Base-by-base conservation (phyloP, 2,329 filamentous ascomycete species). In the Tolypocladium paradoxum region DNA sequence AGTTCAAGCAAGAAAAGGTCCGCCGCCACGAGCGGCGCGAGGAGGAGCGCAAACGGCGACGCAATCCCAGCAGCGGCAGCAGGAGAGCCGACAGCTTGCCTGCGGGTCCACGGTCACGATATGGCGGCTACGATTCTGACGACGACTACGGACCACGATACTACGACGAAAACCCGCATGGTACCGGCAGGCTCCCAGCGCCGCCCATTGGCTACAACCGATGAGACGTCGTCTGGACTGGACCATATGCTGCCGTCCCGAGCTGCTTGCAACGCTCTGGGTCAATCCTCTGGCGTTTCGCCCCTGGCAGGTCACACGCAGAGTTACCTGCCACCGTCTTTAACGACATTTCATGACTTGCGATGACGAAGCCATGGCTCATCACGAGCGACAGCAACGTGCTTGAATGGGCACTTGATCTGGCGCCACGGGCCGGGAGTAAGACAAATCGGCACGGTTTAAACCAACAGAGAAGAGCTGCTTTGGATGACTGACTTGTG, bases 1-100 rank as follows among this genome's bases (percentile, higher is more conserved):
- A 75, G 56, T 82, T 76, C 68, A 68, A 75, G 53, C 56, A 70
- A 50, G 73, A 81, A 63, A 79, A 73, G 62, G 66, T 66, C 33
- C 67, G 67, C 50, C 77, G 79, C 20, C 78, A 79, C 58, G 66
- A 76, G 53, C 74, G 60, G 59, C 73, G 79, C 40, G 54, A 74
- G 31, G 68, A 77, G 60, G 69, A 56, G 52, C 67, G 67, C 47
- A 58, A 61, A 40, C 52, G 55, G 34, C 54, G 48, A 12, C 58
- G 58, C 49, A 59, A 63, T 38, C 57, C 68, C 54, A 64, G 65
- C 55, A 68, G 65, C 66, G 66, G 63, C 58, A 63, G 64, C 65
- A 69, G 67, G 52, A 70, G 75, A 59, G 67, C 71, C 58, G 72
- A 74, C 61, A 73, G 71, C 62, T 73, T 73, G 71, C 66, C 67